These are phyloP conservation scores for Plasmodiophora brassicae DNA, from an alignment of 208 protist genomes.

Conservation along the genomic window DNA sequence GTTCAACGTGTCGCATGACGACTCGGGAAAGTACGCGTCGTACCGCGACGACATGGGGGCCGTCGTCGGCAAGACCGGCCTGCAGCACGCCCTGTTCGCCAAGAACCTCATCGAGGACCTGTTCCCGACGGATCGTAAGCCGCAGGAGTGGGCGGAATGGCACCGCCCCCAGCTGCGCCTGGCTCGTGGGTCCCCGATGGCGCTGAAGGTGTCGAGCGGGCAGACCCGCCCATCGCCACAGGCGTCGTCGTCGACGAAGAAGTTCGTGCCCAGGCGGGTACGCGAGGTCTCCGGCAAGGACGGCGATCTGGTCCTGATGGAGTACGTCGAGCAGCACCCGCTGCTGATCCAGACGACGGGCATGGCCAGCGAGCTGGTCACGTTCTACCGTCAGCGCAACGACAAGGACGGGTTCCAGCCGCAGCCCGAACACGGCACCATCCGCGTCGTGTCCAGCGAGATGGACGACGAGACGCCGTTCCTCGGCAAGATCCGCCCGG, in stretches of 20 bases:
- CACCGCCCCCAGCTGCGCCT: not conserved
- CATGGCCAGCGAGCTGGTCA: constrained; percentile 21
- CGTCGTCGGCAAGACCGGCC: constrained; percentile 21
- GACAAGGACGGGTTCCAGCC: not conserved
- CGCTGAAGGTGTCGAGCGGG: not conserved
- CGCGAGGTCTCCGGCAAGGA: not conserved
- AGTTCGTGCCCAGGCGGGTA: not conserved
- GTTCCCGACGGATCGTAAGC: constrained; percentile 10
- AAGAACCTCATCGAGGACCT: constrained; percentile 13
- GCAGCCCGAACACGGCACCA: not conserved
- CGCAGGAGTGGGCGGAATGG: not conserved
- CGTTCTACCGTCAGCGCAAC: constrained; percentile 11
- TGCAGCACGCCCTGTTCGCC: constrained; percentile 31
- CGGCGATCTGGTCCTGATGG: not conserved
- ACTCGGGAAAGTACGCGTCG: not conserved
- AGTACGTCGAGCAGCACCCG: constrained; percentile 8
- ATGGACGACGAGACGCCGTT: constrained; percentile 32
- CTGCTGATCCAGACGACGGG: constrained; percentile 19
- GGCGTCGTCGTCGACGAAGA: not conserved
- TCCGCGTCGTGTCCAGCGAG: not conserved
- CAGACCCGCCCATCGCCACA: not conserved
- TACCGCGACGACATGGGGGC: not conserved
- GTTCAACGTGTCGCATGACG: constrained; percentile 14
- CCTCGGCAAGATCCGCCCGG: constrained; percentile 13
- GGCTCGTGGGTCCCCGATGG: not conserved